Conservation (phyloP, 169 alveolate genomes). For the Besnoitia besnoiti region DNA sequence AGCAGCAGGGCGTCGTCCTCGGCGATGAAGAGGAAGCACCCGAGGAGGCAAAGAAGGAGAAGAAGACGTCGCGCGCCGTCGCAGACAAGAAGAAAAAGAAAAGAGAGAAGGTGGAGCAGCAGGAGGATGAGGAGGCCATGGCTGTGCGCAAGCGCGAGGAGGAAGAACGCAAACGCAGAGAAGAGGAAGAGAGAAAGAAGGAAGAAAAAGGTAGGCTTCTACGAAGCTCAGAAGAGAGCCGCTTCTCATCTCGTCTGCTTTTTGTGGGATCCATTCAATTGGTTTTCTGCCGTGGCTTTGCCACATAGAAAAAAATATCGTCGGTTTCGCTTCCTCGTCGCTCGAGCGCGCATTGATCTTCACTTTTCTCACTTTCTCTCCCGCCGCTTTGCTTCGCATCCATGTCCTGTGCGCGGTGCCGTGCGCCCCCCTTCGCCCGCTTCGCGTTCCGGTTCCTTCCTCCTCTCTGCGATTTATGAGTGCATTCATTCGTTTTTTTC, state of each 20-base stretch:
- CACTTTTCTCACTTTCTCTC: too few relatives aligned
- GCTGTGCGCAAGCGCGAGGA: slow-evolving; percentile 23
- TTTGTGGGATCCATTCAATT: too few relatives aligned
- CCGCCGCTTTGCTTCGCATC: too few relatives aligned
- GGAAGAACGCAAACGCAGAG: slow-evolving; percentile 3
- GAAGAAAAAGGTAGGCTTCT: neutral
- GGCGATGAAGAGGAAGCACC: neutral
- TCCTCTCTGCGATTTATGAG: too few relatives aligned
- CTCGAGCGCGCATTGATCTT: too few relatives aligned
- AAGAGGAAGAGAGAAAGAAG: slow-evolving; percentile 46
- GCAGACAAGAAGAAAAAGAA: slow-evolving; percentile 77
- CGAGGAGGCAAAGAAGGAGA: slow-evolving; percentile 68
- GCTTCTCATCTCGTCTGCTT: neutral
- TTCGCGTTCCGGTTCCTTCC: too few relatives aligned
- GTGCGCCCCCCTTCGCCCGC: too few relatives aligned
- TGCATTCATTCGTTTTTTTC: slow-evolving; percentile 9
- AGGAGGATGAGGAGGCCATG: slow-evolving; percentile 60
- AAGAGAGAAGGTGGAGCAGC: slow-evolving; percentile 69
- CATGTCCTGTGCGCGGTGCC: too few relatives aligned
- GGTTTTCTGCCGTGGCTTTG: too few relatives aligned
- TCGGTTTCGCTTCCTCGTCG: too few relatives aligned
- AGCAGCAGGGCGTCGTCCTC: slow-evolving; percentile 28
- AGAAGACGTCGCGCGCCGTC: slow-evolving; percentile 70
- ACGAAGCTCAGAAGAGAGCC: slow-evolving; percentile 50
- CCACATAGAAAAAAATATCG: too few relatives aligned